Conservation (phyloP, 768 basidiomycete species). For the Macrolepiota albuminosa region DNA sequence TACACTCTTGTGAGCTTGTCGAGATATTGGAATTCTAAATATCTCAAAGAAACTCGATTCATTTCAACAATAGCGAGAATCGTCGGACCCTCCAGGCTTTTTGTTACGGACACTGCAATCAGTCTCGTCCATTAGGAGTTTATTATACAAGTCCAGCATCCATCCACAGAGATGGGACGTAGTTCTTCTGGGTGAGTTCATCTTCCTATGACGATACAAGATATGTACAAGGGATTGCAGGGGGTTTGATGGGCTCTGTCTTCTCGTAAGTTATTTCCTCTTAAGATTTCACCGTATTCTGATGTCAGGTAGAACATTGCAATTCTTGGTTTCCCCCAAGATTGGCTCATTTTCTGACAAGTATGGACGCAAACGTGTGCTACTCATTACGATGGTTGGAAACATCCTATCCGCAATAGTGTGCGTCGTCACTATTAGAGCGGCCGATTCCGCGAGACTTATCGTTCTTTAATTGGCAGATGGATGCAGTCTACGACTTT, state of each 20-base stretch:
- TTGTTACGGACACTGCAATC: conserved; percentile 64
- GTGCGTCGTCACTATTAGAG: conserved; percentile 37
- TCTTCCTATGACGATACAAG: not conserved
- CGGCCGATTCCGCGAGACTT: not conserved
- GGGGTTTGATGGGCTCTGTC: conserved; percentile 88
- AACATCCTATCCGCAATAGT: conserved; percentile 88
- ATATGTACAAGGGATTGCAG: conserved; percentile 26
- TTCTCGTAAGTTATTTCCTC: conserved; percentile 65
- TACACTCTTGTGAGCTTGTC: conserved; percentile 58
- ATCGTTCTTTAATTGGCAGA: conserved; percentile 30
- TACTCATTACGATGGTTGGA: conserved; percentile 86
- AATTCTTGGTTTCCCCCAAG: conserved; percentile 77
- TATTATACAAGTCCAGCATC: conserved; percentile 53
- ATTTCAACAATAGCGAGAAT: conserved; percentile 53
- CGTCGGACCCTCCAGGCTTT: conserved; percentile 63
- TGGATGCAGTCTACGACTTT: conserved; percentile 92
- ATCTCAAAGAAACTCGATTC: conserved; percentile 6
- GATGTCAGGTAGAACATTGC: conserved; percentile 57
- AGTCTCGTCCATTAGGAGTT: conserved; percentile 61
- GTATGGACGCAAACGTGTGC: conserved; percentile 81
- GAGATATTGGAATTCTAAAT: not conserved
- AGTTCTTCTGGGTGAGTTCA: conserved; percentile 72
- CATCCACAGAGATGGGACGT: conserved; percentile 88
- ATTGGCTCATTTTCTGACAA: conserved; percentile 85
- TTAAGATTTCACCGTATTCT: conserved; percentile 21